phyloP scores from a whole-genome alignment of 2,329 filamentous ascomycete species.

The Colletotrichum lentis region DNA sequence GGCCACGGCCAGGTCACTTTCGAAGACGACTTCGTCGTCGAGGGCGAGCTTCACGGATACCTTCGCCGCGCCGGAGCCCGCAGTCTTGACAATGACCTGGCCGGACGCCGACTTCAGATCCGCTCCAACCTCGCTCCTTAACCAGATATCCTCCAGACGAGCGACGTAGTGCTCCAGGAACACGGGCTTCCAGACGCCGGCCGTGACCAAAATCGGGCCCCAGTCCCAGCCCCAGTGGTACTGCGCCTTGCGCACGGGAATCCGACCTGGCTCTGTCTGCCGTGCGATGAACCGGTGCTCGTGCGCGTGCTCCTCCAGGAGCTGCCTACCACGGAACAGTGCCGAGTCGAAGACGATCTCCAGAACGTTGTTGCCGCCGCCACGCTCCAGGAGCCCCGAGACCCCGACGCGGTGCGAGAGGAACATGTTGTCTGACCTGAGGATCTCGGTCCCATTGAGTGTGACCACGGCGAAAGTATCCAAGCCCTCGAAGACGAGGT shows the following conservation, averaged over 20 bases:
- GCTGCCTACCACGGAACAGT: conserved; percentile 58
- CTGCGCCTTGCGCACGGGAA: conserved; percentile 66
- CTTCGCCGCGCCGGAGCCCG: conserved; percentile 43
- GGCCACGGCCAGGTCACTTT: conserved; percentile 20
- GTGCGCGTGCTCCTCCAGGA: conserved; percentile 60
- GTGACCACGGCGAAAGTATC: conserved; percentile 69
- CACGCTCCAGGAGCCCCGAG: conserved; percentile 50
- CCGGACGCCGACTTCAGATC: conserved; percentile 52
- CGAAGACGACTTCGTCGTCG: conserved; percentile 36
- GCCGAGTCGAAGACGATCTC: conserved; percentile 67
- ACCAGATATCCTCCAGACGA: conserved; percentile 66
- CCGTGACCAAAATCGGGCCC: conserved; percentile 70
- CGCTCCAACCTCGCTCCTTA: conserved; percentile 47
- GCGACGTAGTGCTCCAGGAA: conserved; percentile 69
- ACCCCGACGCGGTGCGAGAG: conserved; percentile 64
- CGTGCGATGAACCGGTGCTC: conserved; percentile 64
- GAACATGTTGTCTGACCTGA: conserved; percentile 71
- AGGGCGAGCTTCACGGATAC: conserved; percentile 44
- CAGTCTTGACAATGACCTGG: conserved; percentile 49
- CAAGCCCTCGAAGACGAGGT: conserved; percentile 69
- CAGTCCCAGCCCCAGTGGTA: conserved; percentile 79
- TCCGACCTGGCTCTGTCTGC: conserved; percentile 53
- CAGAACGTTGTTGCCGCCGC: conserved; percentile 53
- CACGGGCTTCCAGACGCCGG: conserved; percentile 73
- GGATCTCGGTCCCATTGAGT: conserved; percentile 62